Percentiles rank a stretch among this genome's conserved stretches.
Conservation (phyloP, 495 filamentous ascomycete genomes). For the Neurospora sp. region DNA sequence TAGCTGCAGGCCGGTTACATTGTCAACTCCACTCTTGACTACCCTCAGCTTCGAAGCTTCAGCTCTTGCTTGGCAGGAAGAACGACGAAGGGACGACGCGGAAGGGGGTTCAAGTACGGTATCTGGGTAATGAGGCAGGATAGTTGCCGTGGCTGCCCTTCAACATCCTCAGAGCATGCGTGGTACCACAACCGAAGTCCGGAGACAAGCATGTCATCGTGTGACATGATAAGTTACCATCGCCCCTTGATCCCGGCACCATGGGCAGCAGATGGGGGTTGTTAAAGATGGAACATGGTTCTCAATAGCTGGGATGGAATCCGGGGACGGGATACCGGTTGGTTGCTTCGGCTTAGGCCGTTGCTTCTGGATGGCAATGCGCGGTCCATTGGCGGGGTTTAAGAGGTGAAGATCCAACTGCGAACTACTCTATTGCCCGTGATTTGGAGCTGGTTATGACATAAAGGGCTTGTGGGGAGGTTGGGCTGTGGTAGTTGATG, state of each 20-base stretch:
- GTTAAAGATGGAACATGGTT: not conserved
- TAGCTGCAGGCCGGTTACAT: not conserved
- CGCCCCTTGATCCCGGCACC: not conserved
- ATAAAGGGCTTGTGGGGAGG: not conserved
- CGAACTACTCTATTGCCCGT: not conserved
- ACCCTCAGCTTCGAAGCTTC: not conserved
- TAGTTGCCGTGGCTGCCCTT: not conserved
- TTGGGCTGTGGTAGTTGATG: not conserved
- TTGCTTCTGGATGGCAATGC: not conserved
- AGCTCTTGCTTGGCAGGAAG: not conserved
- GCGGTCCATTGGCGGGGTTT: not conserved
- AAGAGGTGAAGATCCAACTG: not conserved
- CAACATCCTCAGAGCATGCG: not conserved
- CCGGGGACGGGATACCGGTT: not conserved
- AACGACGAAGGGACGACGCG: not conserved
- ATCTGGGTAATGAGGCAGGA: not conserved
- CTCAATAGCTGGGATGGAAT: not conserved
- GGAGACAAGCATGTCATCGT: not conserved
- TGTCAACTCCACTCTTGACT: not conserved
- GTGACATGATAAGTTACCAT: not conserved
- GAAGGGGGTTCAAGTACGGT: not conserved
- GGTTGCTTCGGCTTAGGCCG: not conserved
- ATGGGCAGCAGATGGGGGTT: not conserved
- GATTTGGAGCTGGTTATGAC: not conserved
- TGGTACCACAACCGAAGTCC: not conserved